phyloP scores from a whole-genome alignment of 495 filamentous ascomycete genomes.

The Aspergillus sclerotioniger region DNA sequence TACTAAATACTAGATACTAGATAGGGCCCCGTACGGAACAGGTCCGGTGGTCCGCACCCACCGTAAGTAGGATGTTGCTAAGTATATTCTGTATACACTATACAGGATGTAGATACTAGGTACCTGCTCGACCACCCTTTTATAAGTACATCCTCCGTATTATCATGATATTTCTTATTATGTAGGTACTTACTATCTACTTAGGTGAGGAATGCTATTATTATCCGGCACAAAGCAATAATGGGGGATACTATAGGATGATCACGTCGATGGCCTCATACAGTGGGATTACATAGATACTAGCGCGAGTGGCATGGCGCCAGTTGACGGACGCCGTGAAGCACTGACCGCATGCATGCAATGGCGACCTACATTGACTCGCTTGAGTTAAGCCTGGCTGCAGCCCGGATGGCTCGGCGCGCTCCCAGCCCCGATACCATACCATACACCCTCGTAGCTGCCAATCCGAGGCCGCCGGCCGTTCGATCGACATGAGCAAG shows the following conservation, averaged over 20 bases:
- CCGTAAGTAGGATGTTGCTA: too few relatives aligned
- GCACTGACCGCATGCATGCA: background rate
- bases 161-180: too few relatives aligned
- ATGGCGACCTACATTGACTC: background rate
- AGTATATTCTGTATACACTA: too few relatives aligned
- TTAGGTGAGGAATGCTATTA: background rate
- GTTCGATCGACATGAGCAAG: conserved; percentile 16
- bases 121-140: too few relatives aligned
- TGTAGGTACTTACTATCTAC: too few relatives aligned
- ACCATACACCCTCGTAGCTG: background rate
- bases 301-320: background rate
- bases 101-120: too few relatives aligned
- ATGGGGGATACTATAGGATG: background rate
- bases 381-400: background rate
- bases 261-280: background rate
- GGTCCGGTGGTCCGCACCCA: too few relatives aligned
- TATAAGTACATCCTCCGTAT: too few relatives aligned
- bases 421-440: background rate
- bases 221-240: background rate
- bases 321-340: background rate
- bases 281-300: background rate
- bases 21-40: too few relatives aligned
- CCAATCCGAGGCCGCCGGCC: conserved; percentile 12
- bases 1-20: too few relatives aligned
- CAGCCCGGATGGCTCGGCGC: background rate